Conservation (phyloP, 139 green algal species). For the Closterium sp. region DNA sequence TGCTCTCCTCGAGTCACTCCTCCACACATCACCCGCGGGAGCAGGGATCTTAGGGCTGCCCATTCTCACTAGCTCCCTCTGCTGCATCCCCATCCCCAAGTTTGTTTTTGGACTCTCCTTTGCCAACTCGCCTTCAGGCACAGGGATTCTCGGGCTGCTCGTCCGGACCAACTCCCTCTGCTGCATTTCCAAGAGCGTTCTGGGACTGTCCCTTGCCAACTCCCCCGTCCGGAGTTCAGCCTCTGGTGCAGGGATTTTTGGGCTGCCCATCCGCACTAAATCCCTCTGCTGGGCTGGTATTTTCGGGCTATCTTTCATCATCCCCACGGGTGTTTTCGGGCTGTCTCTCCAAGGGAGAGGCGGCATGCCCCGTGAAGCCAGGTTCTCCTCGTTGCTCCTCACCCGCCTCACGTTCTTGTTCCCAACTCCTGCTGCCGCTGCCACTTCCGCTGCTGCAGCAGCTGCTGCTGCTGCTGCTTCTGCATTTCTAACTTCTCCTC, state of each 20-base stretch:
- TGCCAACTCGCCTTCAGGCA: background rate
- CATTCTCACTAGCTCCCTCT: no score
- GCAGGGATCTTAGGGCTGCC: no score
- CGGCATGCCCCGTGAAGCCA: background rate
- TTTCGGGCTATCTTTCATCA: no score
- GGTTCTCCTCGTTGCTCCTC: background rate
- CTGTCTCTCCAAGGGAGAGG: background rate
- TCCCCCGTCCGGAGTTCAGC: no score
- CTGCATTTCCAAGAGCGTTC: background rate
- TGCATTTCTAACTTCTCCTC: background rate
- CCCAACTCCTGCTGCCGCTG: background rate
- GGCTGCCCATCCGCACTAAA: background rate
- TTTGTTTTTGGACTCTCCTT: no score
- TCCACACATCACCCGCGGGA: no score
- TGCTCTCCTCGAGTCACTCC: no score
- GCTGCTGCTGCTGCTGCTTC: background rate
- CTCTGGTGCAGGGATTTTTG: background rate
- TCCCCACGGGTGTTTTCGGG: background rate
- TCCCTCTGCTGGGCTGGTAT: background rate
- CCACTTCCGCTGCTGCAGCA: no score
- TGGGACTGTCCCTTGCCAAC: background rate
- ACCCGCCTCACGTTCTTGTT: background rate
- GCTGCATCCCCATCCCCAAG: no score
- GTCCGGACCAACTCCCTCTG: background rate
- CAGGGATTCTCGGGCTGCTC: background rate